Base-by-base conservation (phyloP, 441 rosid species). In the Melastoma candidum region DNA sequence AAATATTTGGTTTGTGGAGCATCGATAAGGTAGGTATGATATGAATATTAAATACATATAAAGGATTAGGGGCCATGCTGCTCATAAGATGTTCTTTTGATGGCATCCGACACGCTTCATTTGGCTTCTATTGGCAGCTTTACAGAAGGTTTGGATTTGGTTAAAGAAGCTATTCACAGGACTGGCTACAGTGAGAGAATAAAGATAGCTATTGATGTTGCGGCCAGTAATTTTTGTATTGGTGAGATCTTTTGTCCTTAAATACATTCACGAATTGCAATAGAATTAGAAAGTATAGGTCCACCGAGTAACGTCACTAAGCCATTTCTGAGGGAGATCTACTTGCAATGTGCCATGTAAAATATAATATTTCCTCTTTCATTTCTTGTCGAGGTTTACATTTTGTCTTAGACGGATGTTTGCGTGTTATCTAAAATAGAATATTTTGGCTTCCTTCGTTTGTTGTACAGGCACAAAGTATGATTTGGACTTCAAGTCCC, bases 81-180 rank as follows among this genome's bases (percentile, higher is more conserved):
- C 36, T 29, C 36, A 29, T 29, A 7, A 29, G 36, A 29, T 29
- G 7, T 29, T 29, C 36, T 1, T 2, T 45, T 14, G 49, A 10
- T 46, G 17, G 12, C 14, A 43, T 43, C 46, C 45, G 12, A 36
- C 45, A 49, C 51, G 51, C 47, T 60, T 39, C 22, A 44, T 58
- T 11, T 45, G 39, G 3, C 56, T n/a, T 46, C 27, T 68, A 29
- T 66, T 61, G 64, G 71, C 95, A 93, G 99, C 63, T 60, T 93
- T 65, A 83, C 54, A 77, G 99, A 93, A 74, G 99, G 85, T 54
- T 71, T 93, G 77, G 96, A 83, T 75, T 77, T 87, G 68, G 95
- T 93, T 58, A 83, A 76, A 75, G 95, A 89, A 78, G 99, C 99
- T 49, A 89, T 87, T 71, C 57, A 63, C 76, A 83, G 99, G 80